Evolutionary conservation across 208 protist species (phyloP).

Genomic region (Crithidia mellificae): DNA sequence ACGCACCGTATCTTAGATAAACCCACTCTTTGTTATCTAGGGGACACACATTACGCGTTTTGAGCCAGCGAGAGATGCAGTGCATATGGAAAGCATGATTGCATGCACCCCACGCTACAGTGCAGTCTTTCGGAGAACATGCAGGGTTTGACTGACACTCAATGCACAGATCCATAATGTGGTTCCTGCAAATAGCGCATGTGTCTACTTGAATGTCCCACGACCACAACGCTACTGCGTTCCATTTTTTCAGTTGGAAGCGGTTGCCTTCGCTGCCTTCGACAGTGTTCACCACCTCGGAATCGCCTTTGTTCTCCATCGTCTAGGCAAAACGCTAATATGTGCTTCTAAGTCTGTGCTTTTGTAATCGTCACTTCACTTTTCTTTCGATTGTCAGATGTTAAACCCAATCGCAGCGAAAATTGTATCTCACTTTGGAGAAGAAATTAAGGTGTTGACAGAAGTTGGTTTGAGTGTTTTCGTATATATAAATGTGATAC

Average conservation of each 20-base stretch:
- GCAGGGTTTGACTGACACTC: conserved; percentile 97
- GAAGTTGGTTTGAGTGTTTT: too few species aligned
- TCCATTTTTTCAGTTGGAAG: conserved; percentile 97
- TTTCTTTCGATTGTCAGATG: too few species aligned
- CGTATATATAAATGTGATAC: too few species aligned
- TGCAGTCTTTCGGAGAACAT: conserved; percentile 93
- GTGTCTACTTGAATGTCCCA: conserved; percentile 99
- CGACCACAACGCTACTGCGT: conserved; percentile 98
- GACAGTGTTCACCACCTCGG: neutral
- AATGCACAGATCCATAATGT: conserved; percentile 99
- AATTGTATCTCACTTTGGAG: too few species aligned
- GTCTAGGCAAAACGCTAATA: too few species aligned
- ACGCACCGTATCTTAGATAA: conserved; percentile 96
- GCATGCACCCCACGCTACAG: conserved; percentile 98
- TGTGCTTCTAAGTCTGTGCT: too few species aligned
- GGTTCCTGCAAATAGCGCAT: conserved; percentile 98
- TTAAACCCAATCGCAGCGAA: too few species aligned
- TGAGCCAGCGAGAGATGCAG: conserved; percentile 98
- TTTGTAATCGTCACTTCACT: too few species aligned
- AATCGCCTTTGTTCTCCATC: conserved; percentile 30
- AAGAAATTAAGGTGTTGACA: too few species aligned
- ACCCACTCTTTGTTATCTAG: conserved; percentile 98
- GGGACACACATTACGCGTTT: conserved; percentile 98
- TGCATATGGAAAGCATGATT: conserved; percentile 99
- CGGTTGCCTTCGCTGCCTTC: conserved; percentile 38